Percentiles rank a stretch among this genome's conserved stretches.
phyloP scores from a whole-genome alignment of 306 rosid species.

The Cicer chorassanicum region DNA sequence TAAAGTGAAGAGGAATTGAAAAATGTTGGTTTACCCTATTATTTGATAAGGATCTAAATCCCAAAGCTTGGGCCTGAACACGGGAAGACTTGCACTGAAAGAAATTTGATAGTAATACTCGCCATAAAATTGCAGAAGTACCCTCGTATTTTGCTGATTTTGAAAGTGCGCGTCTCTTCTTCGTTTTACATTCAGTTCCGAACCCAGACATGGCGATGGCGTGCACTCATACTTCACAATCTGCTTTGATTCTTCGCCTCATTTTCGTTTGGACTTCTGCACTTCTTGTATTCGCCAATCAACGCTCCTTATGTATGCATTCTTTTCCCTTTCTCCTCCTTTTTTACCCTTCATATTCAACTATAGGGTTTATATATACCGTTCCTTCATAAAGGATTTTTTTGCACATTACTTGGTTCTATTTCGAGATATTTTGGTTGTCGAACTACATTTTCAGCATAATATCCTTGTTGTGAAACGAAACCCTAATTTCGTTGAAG shows the following conservation, averaged over 20 bases:
- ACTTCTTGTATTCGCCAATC: conserved; percentile 38
- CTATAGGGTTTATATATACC: conserved; percentile 43
- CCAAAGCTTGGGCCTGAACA: no score
- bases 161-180: conserved; percentile 50
- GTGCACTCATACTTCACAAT: conserved; percentile 41
- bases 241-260: conserved; percentile 43
- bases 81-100: no score
- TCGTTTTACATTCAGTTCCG: conserved; percentile 12
- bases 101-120: no score
- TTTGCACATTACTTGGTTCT: background rate
- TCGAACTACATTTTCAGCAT: conserved; percentile 6
- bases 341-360: background rate
- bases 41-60: no score
- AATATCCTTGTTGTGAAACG: conserved; percentile 1
- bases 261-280: conserved; percentile 39
- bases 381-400: conserved; percentile 13
- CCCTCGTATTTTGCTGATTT: conserved; percentile 46
- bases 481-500: conserved; percentile 22
- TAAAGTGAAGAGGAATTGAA: no score
- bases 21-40: no score
- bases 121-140: conserved; percentile 14
- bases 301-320: conserved; percentile 56
- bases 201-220: conserved; percentile 41
- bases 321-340: conserved; percentile 26
- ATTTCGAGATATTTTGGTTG: background rate